Base-by-base conservation (phyloP, 1,284 basidiomycete genomes). In the Lignosus rhinocerotis region DNA sequence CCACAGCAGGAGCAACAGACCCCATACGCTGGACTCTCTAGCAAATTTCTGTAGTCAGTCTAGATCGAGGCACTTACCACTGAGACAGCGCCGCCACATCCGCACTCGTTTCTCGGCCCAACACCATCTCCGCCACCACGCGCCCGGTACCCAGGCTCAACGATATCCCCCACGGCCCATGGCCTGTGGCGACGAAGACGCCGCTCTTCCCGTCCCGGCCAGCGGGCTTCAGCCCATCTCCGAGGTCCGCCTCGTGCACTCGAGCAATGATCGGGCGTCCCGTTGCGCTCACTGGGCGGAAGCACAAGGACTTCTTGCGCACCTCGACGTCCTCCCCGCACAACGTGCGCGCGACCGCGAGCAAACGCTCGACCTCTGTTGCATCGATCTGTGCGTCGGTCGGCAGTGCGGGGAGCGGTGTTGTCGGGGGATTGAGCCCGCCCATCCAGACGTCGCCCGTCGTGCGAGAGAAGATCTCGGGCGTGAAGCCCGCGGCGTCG, bases 121-220 rank as follows among this genome's bases (percentile, higher is more conserved):
- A 66, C 32, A 73, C 62, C 67, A 72, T 69, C 67, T 75, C 72
- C 44, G 67, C 66, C 50, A 75, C 58, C 11, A 75, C 72, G 16
- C 62, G 58, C 19, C 75, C 74, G 38, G 70, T 74, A 44, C 74
- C 75, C 14, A 75, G 63, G 58, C 73, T 72, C 55, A 76, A 54
- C 33, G 67, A 67, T 53, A 76, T 76, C 39, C 75, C 73, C 75
- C 75, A 77, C 39, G 73, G 72, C 30, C 73, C 75, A 62, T 76
- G 75, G 16, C 74, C 75, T 2, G 70, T 67, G 42, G 71, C 70
- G 42, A 75, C 66, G 59, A 66, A 76, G 55, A 73, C 69, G 8
- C 68, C 63, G 2, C 61, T 64, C 43, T 60, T 49, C 51, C 63
- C 60, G 17, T 60, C 56, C 55, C 46, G 48, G 25, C 62, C 59